Conservation (phyloP, 2,329 filamentous ascomycete species). For the Xylariomycetidae sp. region DNA sequence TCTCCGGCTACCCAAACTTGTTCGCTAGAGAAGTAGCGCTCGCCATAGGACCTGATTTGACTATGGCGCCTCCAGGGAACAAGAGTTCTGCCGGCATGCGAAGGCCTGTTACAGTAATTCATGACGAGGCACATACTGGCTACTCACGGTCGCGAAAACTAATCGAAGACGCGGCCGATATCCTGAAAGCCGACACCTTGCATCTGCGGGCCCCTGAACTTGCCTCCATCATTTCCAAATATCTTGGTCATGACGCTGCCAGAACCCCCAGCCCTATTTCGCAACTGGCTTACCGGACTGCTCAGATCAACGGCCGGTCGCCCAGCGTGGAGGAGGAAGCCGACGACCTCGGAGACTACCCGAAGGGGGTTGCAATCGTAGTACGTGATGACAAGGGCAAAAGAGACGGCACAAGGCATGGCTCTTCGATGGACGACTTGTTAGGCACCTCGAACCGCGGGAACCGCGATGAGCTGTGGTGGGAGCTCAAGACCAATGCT, state of each 20-base stretch:
- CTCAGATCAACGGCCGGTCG: constrained; percentile 46
- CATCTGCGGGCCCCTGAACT: constrained; percentile 64
- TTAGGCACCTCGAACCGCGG: constrained; percentile 33
- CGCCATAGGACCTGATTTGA: constrained; percentile 19
- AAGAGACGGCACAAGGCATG: constrained; percentile 19
- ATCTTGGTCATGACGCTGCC: constrained; percentile 57
- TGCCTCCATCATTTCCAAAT: constrained; percentile 61
- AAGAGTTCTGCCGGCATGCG: constrained; percentile 17
- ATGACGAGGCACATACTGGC: constrained; percentile 19
- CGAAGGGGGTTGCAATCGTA: constrained; percentile 10
- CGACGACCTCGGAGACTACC: constrained; percentile 4
- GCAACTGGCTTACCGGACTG: constrained; percentile 50
- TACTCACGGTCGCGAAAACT: constrained; percentile 16
- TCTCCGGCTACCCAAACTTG: too few relatives aligned
- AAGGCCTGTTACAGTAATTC: constrained; percentile 23
- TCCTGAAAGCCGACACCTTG: constrained; percentile 60
- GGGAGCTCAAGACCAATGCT: constrained; percentile 54
- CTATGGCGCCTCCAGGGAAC: constrained; percentile 18
- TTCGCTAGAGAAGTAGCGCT: constrained; percentile 19
- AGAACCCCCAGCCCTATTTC: constrained; percentile 41
- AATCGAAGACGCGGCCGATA: constrained; percentile 53
- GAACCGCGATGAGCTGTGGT: constrained; percentile 47
- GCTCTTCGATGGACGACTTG: constrained; percentile 38
- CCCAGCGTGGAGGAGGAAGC: constrained; percentile 9
- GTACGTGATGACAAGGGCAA: constrained; percentile 13